Evolutionary conservation across 75 land plant species (phyloP).

Genomic region (Pinus tabuliformis): DNA sequence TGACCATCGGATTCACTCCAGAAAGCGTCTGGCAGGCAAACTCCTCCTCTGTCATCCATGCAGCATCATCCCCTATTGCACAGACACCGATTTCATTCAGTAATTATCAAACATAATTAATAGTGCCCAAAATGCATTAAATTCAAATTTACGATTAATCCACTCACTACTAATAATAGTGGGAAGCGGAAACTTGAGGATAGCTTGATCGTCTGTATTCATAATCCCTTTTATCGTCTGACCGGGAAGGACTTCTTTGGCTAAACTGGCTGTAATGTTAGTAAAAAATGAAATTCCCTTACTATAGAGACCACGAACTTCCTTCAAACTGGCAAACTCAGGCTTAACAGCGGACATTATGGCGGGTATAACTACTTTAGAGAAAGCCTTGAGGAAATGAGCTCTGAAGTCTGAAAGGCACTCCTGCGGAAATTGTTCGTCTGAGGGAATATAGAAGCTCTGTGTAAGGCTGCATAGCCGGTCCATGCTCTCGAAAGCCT

Average conservation of each 20-base stretch:
- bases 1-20: conserved; percentile 33
- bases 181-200: conserved; percentile 5
- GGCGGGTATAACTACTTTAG: neutral
- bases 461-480: neutral
- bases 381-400: conserved; percentile 13
- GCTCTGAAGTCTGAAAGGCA: conserved; percentile 31
- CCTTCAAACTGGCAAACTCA: conserved; percentile 10
- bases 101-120: neutral
- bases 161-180: neutral
- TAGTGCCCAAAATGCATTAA: no score
- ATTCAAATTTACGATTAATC: neutral
- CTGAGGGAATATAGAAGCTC: conserved; percentile 27
- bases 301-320: conserved; percentile 16
- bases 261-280: no score
- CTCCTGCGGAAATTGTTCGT: conserved; percentile 36
- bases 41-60: conserved; percentile 32
- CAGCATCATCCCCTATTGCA: conserved; percentile 12
- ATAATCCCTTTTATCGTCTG: neutral
- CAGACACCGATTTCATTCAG: neutral
- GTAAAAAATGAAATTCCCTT: conserved; percentile 1
- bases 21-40: conserved; percentile 35
- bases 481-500: conserved; percentile 17
- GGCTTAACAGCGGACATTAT: neutral
- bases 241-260: neutral
- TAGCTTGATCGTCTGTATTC: neutral